These are phyloP conservation scores for Lasiosphaeria miniovina DNA, from an alignment of 495 filamentous ascomycete genomes.

Conservation along the genomic window DNA sequence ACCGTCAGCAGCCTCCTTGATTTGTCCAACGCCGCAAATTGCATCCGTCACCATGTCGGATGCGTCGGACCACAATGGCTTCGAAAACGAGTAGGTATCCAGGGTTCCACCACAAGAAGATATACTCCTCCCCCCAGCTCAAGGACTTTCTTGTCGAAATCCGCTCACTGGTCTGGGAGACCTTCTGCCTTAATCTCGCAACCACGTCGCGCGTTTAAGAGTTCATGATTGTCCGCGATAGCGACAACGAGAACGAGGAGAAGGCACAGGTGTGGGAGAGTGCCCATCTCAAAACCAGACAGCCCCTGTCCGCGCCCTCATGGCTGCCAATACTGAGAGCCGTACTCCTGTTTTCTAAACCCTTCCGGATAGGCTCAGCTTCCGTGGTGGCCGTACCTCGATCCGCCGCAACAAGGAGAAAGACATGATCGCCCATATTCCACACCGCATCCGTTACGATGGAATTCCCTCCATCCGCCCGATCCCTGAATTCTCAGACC, in stretches of 20 bases:
- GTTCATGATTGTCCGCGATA: neutral
- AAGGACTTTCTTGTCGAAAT: slow-evolving; percentile 38
- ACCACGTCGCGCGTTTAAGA: slow-evolving; percentile 27
- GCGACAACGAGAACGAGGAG: neutral
- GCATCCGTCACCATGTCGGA: slow-evolving; percentile 7
- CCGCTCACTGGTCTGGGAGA: slow-evolving; percentile 39
- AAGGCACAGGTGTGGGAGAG: neutral
- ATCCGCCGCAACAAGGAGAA: slow-evolving; percentile 33
- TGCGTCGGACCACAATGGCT: slow-evolving; percentile 5
- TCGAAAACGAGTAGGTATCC: neutral
- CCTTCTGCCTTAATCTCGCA: slow-evolving; percentile 36
- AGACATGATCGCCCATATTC: slow-evolving; percentile 23
- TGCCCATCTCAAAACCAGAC: slow-evolving; percentile 28
- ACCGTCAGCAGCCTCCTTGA: too few species aligned
- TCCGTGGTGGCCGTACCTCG: slow-evolving; percentile 10
- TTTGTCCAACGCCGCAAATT: too few species aligned
- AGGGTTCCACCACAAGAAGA: slow-evolving; percentile 14
- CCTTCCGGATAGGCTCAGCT: slow-evolving; percentile 32
- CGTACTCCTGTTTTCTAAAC: slow-evolving; percentile 28
- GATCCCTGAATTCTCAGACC: too few species aligned
- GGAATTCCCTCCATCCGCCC: too few species aligned
- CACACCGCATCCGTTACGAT: too few species aligned
- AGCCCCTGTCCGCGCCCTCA: slow-evolving; percentile 26
- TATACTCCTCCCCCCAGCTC: slow-evolving; percentile 39
- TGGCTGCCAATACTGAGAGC: slow-evolving; percentile 34